Base-by-base conservation (phyloP, 768 basidiomycete species). In the Kwoniella botswanensis region DNA sequence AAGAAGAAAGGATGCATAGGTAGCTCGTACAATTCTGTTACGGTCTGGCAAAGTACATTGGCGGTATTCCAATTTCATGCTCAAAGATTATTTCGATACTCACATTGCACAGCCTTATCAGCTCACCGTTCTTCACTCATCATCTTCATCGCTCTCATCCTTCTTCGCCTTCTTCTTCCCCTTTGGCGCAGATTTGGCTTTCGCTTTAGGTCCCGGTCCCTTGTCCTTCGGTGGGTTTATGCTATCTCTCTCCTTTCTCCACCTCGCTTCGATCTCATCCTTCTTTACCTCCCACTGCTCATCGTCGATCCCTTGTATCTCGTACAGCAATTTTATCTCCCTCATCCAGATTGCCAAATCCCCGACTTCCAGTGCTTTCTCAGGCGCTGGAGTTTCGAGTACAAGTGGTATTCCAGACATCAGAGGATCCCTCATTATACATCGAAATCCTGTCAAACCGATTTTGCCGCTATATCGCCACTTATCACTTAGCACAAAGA, bases 381-480 rank as follows among this genome's bases (percentile, higher is more conserved):
- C 92, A 72, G 89, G 89, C 29, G 87, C 87, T 0, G 91, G 92
- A 0, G 93, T 94, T 79, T 95, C 93, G 15, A 94, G 86, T 42
- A 95, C 88, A 44, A 95, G 86, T 1, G 93, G 93, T 43, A 94
- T 90, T 56, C 87, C 81, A 67, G 88, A 87, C 35, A 89, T 86
- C 18, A 92, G 88, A 4, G 87, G 84, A 77, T 94, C 93, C 10
- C 87, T 87, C 63, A 93, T 85, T 61, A 93, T 88, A 70, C 88
- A 86, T 41, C 86, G 84, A 82, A 94, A 94, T 0, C 88, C 86
- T 0, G 76, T 71, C 4, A 93, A 85, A 10, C 88, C 88, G 52
- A 94, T 86, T 59, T 89, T 84, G 1, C 93, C 93, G 9, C 91
- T 93, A 58, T 35, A 63, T 22, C 46, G 12, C 26, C 18, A 24